Base-by-base conservation (phyloP, 257 asterid genomes). In the Eucommia ulmoides region DNA sequence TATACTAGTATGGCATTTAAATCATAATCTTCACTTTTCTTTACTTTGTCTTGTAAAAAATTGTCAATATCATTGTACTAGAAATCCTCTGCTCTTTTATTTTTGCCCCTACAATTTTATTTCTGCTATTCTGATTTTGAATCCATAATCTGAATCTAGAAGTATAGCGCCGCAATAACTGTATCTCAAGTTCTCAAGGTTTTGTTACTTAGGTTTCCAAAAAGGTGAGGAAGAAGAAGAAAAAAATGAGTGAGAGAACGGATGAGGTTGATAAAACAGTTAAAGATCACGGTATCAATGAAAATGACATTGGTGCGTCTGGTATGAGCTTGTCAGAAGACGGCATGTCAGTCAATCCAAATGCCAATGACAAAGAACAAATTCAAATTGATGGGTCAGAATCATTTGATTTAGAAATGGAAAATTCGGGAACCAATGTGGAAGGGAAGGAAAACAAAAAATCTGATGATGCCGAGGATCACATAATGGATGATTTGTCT, bases 211-310 rank as follows among this genome's bases (percentile, higher is more conserved):
- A 88, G 98, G 95, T 86, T 54, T 74, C 98, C 8, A 91, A 69
- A 63, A 86, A 80, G 71, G 64, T 64, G 23, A 83, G 93, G 75
- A 83, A 72, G 77, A 85, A 66, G 70, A 80, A 55, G 65, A 51
- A 8, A 42, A 85, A 78, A 63, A 67, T 68, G 51, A 18, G n/a
- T n/a, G n/a, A n/a, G n/a, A n/a, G n/a, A n/a, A n/a, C n/a, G n/a
- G 59, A 49, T 64, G 66, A 29, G 38, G 12, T 38, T 70, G 61
- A 63, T 66, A 74, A 63, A 68, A 50, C 64, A 55, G 71, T 53
- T 52, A 60, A 41, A 51, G 81, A 75, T 48, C 50, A 53, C 19
- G 66, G 42, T 23, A 55, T 61, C 52, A 9, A 62, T 58, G 74
- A 60, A 71, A 51, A 64, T 33, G 76, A 59, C 63, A 75, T 57